Evolutionary conservation across 2,329 filamentous ascomycete species (phyloP).

Genomic region (Curvularia verruculosa): DNA sequence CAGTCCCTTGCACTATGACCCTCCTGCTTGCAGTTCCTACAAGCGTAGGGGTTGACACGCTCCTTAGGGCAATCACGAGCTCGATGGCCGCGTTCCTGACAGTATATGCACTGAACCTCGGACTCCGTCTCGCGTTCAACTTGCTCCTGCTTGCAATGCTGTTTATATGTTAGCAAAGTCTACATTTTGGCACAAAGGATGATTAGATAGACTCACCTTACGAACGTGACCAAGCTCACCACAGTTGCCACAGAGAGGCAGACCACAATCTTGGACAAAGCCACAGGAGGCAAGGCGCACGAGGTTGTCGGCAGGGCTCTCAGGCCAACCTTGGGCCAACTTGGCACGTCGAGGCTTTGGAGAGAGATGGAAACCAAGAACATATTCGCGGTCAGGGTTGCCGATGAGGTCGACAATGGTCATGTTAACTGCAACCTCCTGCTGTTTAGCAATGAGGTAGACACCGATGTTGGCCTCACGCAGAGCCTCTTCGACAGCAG

Average conservation of each 20-base stretch:
- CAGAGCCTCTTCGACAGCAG: slow-evolving; percentile 58
- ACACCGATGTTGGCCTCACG: slow-evolving; percentile 55
- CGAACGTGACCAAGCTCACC: slow-evolving; percentile 66
- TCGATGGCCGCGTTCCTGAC: slow-evolving; percentile 67
- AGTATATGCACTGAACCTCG: slow-evolving; percentile 69
- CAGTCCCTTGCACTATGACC: slow-evolving; percentile 48
- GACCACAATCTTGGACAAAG: slow-evolving; percentile 64
- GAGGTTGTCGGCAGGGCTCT: slow-evolving; percentile 64
- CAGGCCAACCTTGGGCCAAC: slow-evolving; percentile 67
- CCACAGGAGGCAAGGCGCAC: slow-evolving; percentile 70
- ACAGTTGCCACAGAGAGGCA: slow-evolving; percentile 69
- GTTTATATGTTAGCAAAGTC: slow-evolving; percentile 9
- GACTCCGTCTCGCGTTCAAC: slow-evolving; percentile 53
- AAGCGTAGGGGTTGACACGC: slow-evolving; percentile 67
- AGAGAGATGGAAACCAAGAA: slow-evolving; percentile 67
- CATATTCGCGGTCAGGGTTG: slow-evolving; percentile 67
- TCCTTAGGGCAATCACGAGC: slow-evolving; percentile 66
- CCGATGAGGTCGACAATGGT: slow-evolving; percentile 62
- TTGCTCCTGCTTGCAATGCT: slow-evolving; percentile 65
- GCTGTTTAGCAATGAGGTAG: slow-evolving; percentile 60
- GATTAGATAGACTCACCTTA: slow-evolving; percentile 39
- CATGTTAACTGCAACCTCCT: slow-evolving; percentile 52
- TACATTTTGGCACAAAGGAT: too few relatives aligned
- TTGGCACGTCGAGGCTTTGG: slow-evolving; percentile 59
- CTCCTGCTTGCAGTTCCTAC: slow-evolving; percentile 69